Conservation (phyloP, 2,329 filamentous ascomycete genomes). For the Beauveria varroae region DNA sequence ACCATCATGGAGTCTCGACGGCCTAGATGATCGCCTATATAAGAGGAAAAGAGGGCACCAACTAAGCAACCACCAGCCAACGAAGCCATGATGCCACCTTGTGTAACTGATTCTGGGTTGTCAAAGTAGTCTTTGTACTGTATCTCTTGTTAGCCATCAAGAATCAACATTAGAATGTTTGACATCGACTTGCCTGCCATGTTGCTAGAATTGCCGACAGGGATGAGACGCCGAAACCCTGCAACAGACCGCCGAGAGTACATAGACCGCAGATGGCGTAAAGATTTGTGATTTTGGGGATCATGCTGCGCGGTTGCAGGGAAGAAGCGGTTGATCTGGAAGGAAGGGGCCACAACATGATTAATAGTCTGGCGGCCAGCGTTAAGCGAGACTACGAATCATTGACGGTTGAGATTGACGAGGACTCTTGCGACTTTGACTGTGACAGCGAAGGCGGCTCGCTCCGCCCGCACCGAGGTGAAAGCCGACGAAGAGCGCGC, state of each 20-base stretch:
- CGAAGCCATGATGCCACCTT: slow-evolving; percentile 37
- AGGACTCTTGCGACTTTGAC: not conserved
- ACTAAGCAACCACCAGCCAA: slow-evolving; percentile 37
- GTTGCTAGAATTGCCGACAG: slow-evolving; percentile 46
- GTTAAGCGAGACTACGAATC: not conserved
- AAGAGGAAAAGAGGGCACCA: slow-evolving; percentile 33
- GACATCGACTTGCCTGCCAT: slow-evolving; percentile 17
- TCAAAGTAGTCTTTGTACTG: slow-evolving; percentile 41
- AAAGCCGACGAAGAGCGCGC: not conserved
- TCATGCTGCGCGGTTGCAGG: not conserved
- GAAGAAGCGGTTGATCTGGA: slow-evolving; percentile 2
- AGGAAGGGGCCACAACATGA: slow-evolving; percentile 2
- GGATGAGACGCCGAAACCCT: slow-evolving; percentile 46
- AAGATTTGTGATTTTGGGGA: slow-evolving; percentile 15
- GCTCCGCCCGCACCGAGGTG: slow-evolving; percentile 1
- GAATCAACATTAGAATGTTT: not conserved
- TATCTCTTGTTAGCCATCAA: not conserved
- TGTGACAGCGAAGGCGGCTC: not conserved
- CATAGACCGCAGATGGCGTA: slow-evolving; percentile 17
- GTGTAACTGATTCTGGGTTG: slow-evolving; percentile 32
- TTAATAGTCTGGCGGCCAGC: not conserved
- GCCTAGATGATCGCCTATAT: slow-evolving; percentile 33
- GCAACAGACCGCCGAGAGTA: slow-evolving; percentile 28
- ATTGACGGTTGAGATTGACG: not conserved
- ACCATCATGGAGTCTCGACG: slow-evolving; percentile 24